These are phyloP conservation scores for Clitopilus hobsonii DNA, from an alignment of 768 basidiomycete genomes.

Conservation along the genomic window DNA sequence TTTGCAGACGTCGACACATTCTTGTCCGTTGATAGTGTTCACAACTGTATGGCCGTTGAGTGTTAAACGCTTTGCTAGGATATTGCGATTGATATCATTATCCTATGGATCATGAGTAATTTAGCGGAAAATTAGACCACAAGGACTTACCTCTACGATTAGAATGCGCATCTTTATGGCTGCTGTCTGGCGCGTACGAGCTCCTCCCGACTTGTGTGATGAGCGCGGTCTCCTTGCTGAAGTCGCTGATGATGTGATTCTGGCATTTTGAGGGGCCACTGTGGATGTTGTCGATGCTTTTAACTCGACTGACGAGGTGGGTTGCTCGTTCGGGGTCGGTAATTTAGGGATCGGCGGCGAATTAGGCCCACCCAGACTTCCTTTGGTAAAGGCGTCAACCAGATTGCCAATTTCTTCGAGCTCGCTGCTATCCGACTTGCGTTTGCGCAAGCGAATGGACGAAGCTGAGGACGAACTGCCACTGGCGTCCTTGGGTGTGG, in stretches of 20 bases:
- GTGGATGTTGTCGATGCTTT: neutral
- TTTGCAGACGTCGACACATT: slow-evolving; percentile 57
- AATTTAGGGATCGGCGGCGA: neutral
- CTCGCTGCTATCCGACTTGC: slow-evolving; percentile 17
- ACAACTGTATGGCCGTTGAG: slow-evolving; percentile 64
- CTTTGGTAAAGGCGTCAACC: slow-evolving; percentile 42
- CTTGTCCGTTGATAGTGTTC: slow-evolving; percentile 71
- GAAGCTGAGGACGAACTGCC: slow-evolving; percentile 5
- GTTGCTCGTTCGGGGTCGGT: neutral
- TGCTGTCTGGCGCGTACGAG: neutral
- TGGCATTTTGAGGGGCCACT: neutral
- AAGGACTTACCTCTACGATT: slow-evolving; percentile 57
- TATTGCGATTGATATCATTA: slow-evolving; percentile 67
- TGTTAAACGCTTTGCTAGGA: slow-evolving; percentile 63
- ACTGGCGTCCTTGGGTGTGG: slow-evolving; percentile 15
- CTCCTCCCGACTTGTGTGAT: neutral
- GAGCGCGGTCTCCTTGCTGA: too few species aligned
- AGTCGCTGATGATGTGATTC: too few species aligned
- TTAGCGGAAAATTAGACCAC: neutral
- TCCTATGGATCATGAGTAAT: slow-evolving; percentile 34
- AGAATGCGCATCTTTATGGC: slow-evolving; percentile 39
- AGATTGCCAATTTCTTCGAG: slow-evolving; percentile 38
- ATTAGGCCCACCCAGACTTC: slow-evolving; percentile 16
- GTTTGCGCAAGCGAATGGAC: slow-evolving; percentile 20
- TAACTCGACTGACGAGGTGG: too few species aligned